Percentiles rank a stretch among this genome's conserved stretches.
Conservation (phyloP, 2,329 filamentous ascomycete species). For the Aspergillus sp. region DNA sequence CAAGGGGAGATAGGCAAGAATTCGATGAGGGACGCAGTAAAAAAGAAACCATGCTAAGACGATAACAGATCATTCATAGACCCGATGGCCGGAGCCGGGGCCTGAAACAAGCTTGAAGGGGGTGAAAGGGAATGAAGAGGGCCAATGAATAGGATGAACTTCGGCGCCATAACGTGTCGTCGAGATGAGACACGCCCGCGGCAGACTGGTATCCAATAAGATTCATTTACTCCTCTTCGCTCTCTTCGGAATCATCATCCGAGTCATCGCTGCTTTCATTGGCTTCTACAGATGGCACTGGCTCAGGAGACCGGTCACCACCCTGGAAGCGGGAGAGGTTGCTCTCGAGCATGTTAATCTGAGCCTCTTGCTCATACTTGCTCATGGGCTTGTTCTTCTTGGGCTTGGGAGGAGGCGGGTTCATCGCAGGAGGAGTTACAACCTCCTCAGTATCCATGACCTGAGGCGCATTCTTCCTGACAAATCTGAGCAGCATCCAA, state of each 20-base stretch:
- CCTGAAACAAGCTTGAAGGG: background rate
- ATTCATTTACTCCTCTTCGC: constrained; percentile 46
- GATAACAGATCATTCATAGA: no score
- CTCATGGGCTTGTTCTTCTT: constrained; percentile 56
- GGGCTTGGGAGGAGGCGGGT: constrained; percentile 40
- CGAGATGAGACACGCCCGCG: background rate
- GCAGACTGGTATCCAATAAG: background rate
- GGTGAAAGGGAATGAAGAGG: constrained; percentile 1
- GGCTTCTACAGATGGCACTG: constrained; percentile 43
- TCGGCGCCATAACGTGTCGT: no score
- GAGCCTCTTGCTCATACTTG: constrained; percentile 50
- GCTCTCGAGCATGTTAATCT: constrained; percentile 49
- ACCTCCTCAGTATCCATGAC: constrained; percentile 44
- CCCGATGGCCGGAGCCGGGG: no score
- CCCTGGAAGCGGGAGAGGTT: constrained; percentile 48
- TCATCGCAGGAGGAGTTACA: constrained; percentile 28
- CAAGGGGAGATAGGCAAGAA: no score
- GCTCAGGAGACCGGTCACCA: constrained; percentile 42
- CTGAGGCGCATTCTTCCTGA: constrained; percentile 47
- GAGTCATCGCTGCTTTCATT: constrained; percentile 47
- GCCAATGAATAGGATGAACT: no score
- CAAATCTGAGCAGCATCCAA: constrained; percentile 45
- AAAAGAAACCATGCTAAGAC: no score
- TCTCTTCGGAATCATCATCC: constrained; percentile 50
- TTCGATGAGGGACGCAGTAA: no score